Evolutionary conservation across 2,329 filamentous ascomycete species (phyloP).

Genomic region (Botrytis aclada): DNA sequence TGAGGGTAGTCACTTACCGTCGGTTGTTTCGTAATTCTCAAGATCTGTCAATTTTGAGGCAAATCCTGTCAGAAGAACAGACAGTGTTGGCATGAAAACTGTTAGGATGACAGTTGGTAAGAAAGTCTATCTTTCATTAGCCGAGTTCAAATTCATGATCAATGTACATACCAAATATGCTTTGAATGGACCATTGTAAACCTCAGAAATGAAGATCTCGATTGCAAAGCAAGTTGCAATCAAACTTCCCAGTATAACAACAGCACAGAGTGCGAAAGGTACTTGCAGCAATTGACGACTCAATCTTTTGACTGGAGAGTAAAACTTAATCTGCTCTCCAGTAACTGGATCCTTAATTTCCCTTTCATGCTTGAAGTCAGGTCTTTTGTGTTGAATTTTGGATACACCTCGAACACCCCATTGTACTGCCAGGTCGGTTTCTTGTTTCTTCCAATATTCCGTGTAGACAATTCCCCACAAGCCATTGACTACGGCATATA

Average conservation of each 20-base stretch:
- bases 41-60: constrained; percentile 74
- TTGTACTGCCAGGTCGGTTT: constrained; percentile 77
- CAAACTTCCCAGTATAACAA: constrained; percentile 70
- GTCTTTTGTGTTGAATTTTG: constrained; percentile 71
- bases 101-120: constrained; percentile 87
- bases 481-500: constrained; percentile 74
- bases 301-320: constrained; percentile 60
- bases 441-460: constrained; percentile 94
- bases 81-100: constrained; percentile 74
- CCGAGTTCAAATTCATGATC: not conserved
- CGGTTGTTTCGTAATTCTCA: constrained; percentile 90
- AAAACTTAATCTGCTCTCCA: constrained; percentile 59
- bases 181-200: constrained; percentile 88
- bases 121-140: constrained; percentile 60
- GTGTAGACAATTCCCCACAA: constrained; percentile 90
- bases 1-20: constrained; percentile 45
- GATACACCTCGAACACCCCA: constrained; percentile 89
- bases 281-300: constrained; percentile 62
- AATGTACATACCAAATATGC: constrained; percentile 64
- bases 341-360: constrained; percentile 74
- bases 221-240: constrained; percentile 87
- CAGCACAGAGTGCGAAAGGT: constrained; percentile 74
- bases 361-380: constrained; percentile 76
- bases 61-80: constrained; percentile 68
- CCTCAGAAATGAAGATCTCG: constrained; percentile 92